Conservation (phyloP, 2,329 filamentous ascomycete species). For the Diaporthe sp. region DNA sequence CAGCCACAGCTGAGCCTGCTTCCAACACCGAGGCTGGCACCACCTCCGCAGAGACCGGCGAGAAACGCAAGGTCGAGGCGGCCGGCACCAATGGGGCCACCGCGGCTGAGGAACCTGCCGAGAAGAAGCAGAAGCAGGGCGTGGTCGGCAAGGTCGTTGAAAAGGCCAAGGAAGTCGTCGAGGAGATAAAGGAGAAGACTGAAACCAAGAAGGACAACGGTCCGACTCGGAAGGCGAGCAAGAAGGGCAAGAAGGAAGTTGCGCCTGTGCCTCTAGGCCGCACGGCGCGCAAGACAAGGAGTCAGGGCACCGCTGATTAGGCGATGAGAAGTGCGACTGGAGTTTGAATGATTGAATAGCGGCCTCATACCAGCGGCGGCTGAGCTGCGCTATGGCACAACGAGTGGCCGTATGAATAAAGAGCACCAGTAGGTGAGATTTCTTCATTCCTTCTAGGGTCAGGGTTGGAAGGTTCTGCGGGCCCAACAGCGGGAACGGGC, state of each 20-base stretch:
- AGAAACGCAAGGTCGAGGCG: constrained; percentile 41
- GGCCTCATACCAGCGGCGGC: not conserved
- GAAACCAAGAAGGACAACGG: constrained; percentile 27
- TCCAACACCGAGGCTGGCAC: not conserved
- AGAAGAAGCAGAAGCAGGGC: constrained; percentile 33
- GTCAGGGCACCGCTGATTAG: constrained; percentile 44
- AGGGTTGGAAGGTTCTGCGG: constrained; percentile 2
- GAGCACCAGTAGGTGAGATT: constrained; percentile 6
- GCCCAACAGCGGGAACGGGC: constrained; percentile 7
- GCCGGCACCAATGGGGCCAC: constrained; percentile 15
- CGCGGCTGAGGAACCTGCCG: constrained; percentile 22
- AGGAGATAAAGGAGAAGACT: constrained; percentile 30
- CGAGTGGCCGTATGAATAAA: not conserved
- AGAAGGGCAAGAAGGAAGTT: constrained; percentile 40
- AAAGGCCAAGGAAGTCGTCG: constrained; percentile 31
- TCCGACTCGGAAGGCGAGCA: constrained; percentile 38
- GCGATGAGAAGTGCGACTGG: not conserved
- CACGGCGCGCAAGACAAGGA: constrained; percentile 52
- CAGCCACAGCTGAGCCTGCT: constrained; percentile 10
- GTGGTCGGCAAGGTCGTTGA: constrained; percentile 34
- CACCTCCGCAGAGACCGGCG: constrained; percentile 26
- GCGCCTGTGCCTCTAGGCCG: constrained; percentile 43
- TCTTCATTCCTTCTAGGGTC: constrained; percentile 13
- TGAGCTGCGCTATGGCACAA: not conserved
- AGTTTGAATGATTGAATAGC: not conserved